Evolutionary conservation across 192 early-diverging fungal genomes (phyloP).

Genomic region (Umbelopsis ramanniana): DNA sequence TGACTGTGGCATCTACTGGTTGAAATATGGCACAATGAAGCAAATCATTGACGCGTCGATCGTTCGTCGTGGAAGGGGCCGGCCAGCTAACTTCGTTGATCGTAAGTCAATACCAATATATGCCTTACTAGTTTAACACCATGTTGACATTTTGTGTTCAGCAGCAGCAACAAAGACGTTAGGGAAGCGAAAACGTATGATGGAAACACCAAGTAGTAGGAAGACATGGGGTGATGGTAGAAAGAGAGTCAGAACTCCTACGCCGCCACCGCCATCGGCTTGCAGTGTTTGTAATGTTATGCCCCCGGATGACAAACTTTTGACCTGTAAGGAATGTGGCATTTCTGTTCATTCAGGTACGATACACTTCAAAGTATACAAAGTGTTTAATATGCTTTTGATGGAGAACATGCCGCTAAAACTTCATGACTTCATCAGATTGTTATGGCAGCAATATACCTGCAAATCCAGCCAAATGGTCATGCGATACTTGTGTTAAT

Average conservation of each 20-base stretch:
- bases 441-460: constrained; percentile 50
- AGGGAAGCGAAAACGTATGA: constrained; percentile 25
- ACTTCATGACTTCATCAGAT: constrained; percentile 15
- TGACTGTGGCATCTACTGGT: constrained; percentile 60
- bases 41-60: constrained; percentile 34
- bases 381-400: background rate
- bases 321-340: constrained; percentile 49
- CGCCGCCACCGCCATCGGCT: constrained; percentile 40
- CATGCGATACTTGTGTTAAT: constrained; percentile 69
- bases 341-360: constrained; percentile 56
- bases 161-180: constrained; percentile 19
- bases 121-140: background rate
- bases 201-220: constrained; percentile 15
- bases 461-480: constrained; percentile 32
- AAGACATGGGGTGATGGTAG: constrained; percentile 21
- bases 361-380: background rate
- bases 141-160: background rate
- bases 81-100: constrained; percentile 22
- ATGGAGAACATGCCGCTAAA: no score
- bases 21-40: constrained; percentile 54
- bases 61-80: constrained; percentile 18
- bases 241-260: constrained; percentile 39
- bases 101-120: constrained; percentile 20
- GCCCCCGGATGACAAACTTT: constrained; percentile 33
- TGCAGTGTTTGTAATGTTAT: constrained; percentile 48